Base-by-base conservation (phyloP, 352 stramenopile species). In the Pythium grandisporangium region DNA sequence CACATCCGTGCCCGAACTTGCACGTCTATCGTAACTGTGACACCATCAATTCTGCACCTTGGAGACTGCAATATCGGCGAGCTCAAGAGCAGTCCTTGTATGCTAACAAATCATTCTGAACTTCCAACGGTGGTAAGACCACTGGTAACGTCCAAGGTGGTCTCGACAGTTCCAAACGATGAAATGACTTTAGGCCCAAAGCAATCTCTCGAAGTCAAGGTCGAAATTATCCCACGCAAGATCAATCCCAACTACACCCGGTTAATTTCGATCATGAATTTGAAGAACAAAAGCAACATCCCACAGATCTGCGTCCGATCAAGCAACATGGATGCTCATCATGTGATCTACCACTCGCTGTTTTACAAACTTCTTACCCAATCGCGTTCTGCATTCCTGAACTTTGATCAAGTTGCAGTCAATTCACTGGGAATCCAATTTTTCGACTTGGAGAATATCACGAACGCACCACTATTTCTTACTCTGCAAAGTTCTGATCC, bases 11-110 rank as follows among this genome's bases (percentile, higher is more conserved):
- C 82, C 20, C 66, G 82, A 50, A 92, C 82, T 4, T 95, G 82
- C 42, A 93, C 82, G 10, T 95, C 82, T 1, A 71, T 92, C 42
- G 82, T 95, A 26, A 95, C 82, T 13, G 70, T 85, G 27, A 81
- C 73, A 5, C 82, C 82, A 26, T 92, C 82, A 10, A 81, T 89
- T 42, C 60, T 95, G 37, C 75, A 95, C 33, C 45, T 95, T 12
- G 82, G 82, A 6, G 82, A 93, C 48, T 95, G 82, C 58, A 93
- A 95, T 22, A 95, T 95, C 55, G 82, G 82, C 26, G 82, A 95
- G 37, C 42, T 93, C 14, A 93, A 90, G 46, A 88, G 73, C 53
- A 91, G 75, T 37, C 75, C 76, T 23, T 91, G 78, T 29, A 85
- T 91, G 53, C 32, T 95, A 39, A 93, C 78, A n/a, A 95, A 95